These are phyloP conservation scores for Pythium rishiriense DNA, from an alignment of 352 stramenopile genomes.

Conservation along the genomic window DNA sequence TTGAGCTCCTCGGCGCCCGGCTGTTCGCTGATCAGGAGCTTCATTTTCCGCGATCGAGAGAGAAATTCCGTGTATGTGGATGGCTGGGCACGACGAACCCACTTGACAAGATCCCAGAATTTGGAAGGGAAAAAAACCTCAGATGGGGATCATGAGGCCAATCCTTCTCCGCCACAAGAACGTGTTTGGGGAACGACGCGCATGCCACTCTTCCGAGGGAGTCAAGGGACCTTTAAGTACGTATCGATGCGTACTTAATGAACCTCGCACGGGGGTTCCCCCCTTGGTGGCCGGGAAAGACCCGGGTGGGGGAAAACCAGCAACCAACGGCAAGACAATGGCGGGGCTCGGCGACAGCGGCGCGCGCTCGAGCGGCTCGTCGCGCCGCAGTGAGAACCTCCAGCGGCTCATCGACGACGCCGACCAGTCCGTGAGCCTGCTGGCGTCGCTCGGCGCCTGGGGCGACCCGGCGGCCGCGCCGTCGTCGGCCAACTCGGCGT, in stretches of 20 bases:
- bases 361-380: neutral
- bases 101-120: slow-evolving; percentile 3
- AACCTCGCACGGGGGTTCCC: slow-evolving; percentile 2
- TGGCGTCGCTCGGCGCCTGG: slow-evolving; percentile 61
- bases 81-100: neutral
- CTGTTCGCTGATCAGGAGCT: slow-evolving; percentile 68
- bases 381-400: slow-evolving; percentile 47
- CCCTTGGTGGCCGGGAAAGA: slow-evolving; percentile 1
- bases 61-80: slow-evolving; percentile 1
- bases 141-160: slow-evolving; percentile 12
- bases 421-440: slow-evolving; percentile 64
- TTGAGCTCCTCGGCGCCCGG: slow-evolving; percentile 77
- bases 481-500: slow-evolving; percentile 9
- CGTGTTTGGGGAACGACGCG: neutral
- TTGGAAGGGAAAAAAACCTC: slow-evolving; percentile 23
- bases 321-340: slow-evolving; percentile 2
- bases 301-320: neutral
- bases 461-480: slow-evolving; percentile 6
- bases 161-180: slow-evolving; percentile 31
- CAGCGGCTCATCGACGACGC: slow-evolving; percentile 80
- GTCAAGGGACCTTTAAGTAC: neutral
- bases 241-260: slow-evolving; percentile 26
- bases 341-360: neutral
- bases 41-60: slow-evolving; percentile 35
- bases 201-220: slow-evolving; percentile 13